phyloP scores from a whole-genome alignment of 306 rosid species.

The Dalbergia cochinchinensis region DNA sequence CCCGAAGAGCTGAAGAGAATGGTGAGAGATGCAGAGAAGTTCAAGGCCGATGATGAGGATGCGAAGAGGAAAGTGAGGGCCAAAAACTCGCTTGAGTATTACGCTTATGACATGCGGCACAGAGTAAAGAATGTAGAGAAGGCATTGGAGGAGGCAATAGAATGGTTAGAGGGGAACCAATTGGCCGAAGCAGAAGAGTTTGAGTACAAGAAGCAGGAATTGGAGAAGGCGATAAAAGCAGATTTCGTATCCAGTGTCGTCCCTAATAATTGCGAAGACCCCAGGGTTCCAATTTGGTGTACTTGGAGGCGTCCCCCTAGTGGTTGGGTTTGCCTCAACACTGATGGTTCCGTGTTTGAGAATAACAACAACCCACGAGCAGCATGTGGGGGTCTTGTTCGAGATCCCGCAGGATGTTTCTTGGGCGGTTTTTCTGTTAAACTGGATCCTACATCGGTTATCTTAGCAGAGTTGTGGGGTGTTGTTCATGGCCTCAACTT shows the following conservation, averaged over 20 bases:
- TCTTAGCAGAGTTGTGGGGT: slow-evolving; percentile 5
- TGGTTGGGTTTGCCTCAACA: slow-evolving; percentile 38
- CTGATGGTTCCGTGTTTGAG: slow-evolving; percentile 22
- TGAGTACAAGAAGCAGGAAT: slow-evolving; percentile 49
- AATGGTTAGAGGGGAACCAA: slow-evolving; percentile 56
- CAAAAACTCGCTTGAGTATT: slow-evolving; percentile 50
- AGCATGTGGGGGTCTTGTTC: slow-evolving; percentile 35
- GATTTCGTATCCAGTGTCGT: not conserved
- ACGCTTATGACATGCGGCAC: slow-evolving; percentile 45
- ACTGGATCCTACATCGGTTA: not conserved
- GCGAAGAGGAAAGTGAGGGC: slow-evolving; percentile 50
- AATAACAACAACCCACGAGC: not conserved
- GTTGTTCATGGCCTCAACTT: slow-evolving; percentile 28
- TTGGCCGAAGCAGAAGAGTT: slow-evolving; percentile 57
- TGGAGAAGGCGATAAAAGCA: slow-evolving; percentile 27
- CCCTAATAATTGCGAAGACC: not conserved
- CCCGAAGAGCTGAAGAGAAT: slow-evolving; percentile 50
- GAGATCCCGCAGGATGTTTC: slow-evolving; percentile 24
- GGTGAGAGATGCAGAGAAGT: slow-evolving; percentile 49
- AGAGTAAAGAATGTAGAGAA: slow-evolving; percentile 43
- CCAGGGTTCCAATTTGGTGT: slow-evolving; percentile 32
- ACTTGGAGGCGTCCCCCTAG: slow-evolving; percentile 31
- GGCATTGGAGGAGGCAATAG: slow-evolving; percentile 46
- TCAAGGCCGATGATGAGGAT: slow-evolving; percentile 49
- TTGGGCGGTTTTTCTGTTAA: slow-evolving; percentile 9